Evolutionary conservation across 108 stramenopile genomes (phyloP).

Genomic region (Nannochloropsis oceanica): DNA sequence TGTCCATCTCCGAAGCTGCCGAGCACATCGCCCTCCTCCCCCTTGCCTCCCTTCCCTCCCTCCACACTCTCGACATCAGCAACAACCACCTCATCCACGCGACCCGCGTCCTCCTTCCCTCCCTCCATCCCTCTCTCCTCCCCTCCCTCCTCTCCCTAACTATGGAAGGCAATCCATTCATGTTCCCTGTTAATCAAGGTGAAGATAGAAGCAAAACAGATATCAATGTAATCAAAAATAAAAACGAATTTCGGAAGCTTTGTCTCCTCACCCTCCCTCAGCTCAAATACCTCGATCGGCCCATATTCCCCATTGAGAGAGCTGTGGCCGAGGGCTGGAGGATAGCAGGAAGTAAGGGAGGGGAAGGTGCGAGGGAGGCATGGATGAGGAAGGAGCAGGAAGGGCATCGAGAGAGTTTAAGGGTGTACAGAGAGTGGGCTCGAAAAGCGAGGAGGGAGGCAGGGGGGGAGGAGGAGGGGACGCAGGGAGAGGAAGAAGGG

Average conservation of each 20-base stretch:
- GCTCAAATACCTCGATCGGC: slow-evolving; percentile 55
- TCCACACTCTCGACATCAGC: slow-evolving; percentile 24
- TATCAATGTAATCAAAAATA: no score
- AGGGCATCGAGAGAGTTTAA: not conserved
- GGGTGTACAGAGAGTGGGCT: not conserved
- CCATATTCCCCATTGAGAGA: slow-evolving; percentile 52
- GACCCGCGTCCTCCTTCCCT: not conserved
- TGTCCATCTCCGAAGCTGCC: not conserved
- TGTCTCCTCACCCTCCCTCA: slow-evolving; percentile 41
- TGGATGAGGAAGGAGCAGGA: not conserved
- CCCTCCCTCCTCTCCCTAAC: slow-evolving; percentile 16
- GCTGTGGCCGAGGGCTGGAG: slow-evolving; percentile 47
- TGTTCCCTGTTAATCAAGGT: not conserved
- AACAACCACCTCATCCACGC: slow-evolving; percentile 11
- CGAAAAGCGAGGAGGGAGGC: not conserved
- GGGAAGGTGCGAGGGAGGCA: not conserved
- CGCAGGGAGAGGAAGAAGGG: not conserved
- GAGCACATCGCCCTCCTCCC: not conserved
- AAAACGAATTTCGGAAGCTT: slow-evolving; percentile 52
- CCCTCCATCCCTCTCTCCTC: not conserved
- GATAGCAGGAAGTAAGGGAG: slow-evolving; percentile 46
- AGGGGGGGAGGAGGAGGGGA: not conserved
- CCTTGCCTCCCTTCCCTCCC: not conserved
- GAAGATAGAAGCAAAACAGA: no score
- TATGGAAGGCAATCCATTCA: slow-evolving; percentile 25